Evolutionary conservation across 768 basidiomycete species (phyloP).

Genomic region (Gloeostereum incarnatum): DNA sequence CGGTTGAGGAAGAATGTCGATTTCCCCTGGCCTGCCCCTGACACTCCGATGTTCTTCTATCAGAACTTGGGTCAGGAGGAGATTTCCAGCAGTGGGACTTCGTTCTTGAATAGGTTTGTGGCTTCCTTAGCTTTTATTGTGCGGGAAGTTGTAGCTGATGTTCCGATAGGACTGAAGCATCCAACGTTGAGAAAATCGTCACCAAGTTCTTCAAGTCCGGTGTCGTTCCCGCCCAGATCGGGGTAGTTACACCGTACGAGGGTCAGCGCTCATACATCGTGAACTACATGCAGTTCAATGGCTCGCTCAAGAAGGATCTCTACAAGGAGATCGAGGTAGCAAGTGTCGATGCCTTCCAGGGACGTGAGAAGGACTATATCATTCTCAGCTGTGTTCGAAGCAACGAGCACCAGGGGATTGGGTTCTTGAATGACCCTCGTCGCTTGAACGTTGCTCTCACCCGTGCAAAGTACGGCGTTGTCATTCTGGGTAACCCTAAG

Average conservation of each 20-base stretch:
- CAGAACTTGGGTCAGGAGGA: slow-evolving; percentile 99
- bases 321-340: slow-evolving; percentile 99
- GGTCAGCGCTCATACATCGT: slow-evolving; percentile 98
- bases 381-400: slow-evolving; percentile 96
- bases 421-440: slow-evolving; percentile 96
- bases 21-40: slow-evolving; percentile 96
- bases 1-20: slow-evolving; percentile 96
- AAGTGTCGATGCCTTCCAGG: slow-evolving; percentile 98
- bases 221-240: slow-evolving; percentile 91
- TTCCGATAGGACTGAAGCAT: slow-evolving; percentile 79
- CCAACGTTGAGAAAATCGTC: slow-evolving; percentile 99
- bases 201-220: slow-evolving; percentile 99
- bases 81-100: slow-evolving; percentile 96
- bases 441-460: slow-evolving; percentile 96
- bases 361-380: slow-evolving; percentile 99
- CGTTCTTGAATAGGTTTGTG: slow-evolving; percentile 83
- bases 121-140: slow-evolving; percentile 8
- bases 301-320: slow-evolving; percentile 96
- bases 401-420: slow-evolving; percentile 99
- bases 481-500: slow-evolving; percentile 99
- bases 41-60: slow-evolving; percentile 99
- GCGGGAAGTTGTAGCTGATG: background rate
- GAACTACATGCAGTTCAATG: slow-evolving; percentile 99
- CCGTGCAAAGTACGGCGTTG: slow-evolving; percentile 95
- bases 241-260: slow-evolving; percentile 98